These are phyloP conservation scores for Trametes cinnabarina DNA, from an alignment of 768 basidiomycete species.

Conservation along the genomic window DNA sequence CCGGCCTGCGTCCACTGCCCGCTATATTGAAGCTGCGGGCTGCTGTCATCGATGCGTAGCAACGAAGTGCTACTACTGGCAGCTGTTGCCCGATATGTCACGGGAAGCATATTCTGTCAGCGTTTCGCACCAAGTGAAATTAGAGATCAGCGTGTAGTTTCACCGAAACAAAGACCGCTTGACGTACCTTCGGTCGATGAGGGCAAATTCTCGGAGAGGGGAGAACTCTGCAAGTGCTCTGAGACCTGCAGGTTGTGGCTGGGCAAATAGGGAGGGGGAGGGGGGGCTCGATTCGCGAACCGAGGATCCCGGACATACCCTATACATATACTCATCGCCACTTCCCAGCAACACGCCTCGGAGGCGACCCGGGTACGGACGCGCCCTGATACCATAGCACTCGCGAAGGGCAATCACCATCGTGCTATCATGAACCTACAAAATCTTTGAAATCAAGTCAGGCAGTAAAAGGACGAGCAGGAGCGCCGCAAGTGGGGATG, in stretches of 20 bases:
- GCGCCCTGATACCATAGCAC: background rate
- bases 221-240: too few relatives aligned
- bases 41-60: constrained; percentile 16
- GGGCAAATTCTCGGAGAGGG: too few relatives aligned
- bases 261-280: too few relatives aligned
- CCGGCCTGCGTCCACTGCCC: constrained; percentile 5
- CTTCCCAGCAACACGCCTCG: background rate
- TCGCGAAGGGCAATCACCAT: background rate
- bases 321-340: constrained; percentile 8
- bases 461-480: background rate
- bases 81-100: background rate
- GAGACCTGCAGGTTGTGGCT: background rate
- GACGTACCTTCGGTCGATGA: too few relatives aligned
- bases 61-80: background rate
- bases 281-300: too few relatives aligned
- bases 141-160: background rate
- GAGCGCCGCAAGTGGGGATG: background rate
- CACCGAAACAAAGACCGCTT: too few relatives aligned
- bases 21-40: constrained; percentile 1
- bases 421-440: background rate
- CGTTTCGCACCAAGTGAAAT: background rate
- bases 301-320: background rate
- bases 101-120: background rate
- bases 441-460: constrained; percentile 5
- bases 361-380: background rate